Percentiles rank a stretch among this genome's conserved stretches.
Conservation (phyloP, 495 filamentous ascomycete genomes). For the Podospora tetraspora region DNA sequence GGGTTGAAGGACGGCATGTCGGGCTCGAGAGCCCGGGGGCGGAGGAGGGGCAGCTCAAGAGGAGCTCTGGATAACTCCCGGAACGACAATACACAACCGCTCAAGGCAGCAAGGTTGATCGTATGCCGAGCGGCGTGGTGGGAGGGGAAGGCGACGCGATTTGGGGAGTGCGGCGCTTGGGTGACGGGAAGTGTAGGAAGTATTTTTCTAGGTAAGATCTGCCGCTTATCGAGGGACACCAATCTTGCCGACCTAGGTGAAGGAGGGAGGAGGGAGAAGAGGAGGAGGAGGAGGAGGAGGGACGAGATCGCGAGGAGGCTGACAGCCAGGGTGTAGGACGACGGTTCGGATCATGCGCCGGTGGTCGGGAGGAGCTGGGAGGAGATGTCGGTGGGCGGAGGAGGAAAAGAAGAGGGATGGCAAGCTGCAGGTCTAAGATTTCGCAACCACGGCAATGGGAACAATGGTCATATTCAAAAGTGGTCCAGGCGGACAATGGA, state of each 20-base stretch:
- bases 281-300: conserved; percentile 6
- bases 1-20: conserved; percentile 49
- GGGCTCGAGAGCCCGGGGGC: neutral
- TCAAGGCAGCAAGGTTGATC: neutral
- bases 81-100: neutral
- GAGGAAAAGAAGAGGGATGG: conserved; percentile 5
- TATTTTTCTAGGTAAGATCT: neutral
- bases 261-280: neutral
- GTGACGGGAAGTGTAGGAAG: neutral
- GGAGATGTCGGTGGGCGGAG: conserved; percentile 5
- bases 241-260: neutral
- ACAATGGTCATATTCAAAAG: neutral
- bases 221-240: neutral
- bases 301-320: conserved; percentile 2
- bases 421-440: conserved; percentile 9
- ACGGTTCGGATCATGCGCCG: neutral
- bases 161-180: no score
- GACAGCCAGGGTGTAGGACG: neutral
- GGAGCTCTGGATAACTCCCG: neutral
- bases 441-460: conserved; percentile 1
- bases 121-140: neutral
- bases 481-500: neutral
- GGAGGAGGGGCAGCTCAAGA: neutral
- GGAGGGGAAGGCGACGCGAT: neutral
- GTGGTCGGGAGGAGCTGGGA: conserved; percentile 1